These are phyloP conservation scores for Lentinula aciculospora DNA, from an alignment of 768 basidiomycete genomes.

Conservation along the genomic window DNA sequence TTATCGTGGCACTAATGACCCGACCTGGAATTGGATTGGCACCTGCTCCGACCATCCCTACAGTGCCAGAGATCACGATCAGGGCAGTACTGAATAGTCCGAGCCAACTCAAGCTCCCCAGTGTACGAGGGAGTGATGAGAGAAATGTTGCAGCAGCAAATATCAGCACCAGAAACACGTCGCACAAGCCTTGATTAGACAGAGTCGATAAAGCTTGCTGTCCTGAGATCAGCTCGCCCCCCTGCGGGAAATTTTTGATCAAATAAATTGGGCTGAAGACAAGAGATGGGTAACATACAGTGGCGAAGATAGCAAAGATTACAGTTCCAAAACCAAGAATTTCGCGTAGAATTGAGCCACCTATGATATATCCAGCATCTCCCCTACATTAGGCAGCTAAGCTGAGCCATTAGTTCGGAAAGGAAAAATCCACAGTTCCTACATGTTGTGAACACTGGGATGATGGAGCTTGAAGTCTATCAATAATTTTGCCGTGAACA, in stretches of 20 bases:
- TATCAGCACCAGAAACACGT: slow-evolving; percentile 38
- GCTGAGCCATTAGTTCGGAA: too few species aligned
- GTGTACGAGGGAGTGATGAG: slow-evolving; percentile 40
- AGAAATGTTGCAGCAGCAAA: slow-evolving; percentile 37
- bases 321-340: slow-evolving; percentile 39
- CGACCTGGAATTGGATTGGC: slow-evolving; percentile 37
- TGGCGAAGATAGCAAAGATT: slow-evolving; percentile 44
- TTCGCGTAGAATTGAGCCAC: slow-evolving; percentile 42
- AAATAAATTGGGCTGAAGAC: slow-evolving; percentile 8
- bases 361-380: slow-evolving; percentile 45
- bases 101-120: slow-evolving; percentile 41
- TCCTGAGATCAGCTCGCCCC: slow-evolving; percentile 43
- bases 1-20: slow-evolving; percentile 27
- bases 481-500: slow-evolving; percentile 47
- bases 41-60: slow-evolving; percentile 48
- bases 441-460: slow-evolving; percentile 50
- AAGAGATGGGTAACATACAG: slow-evolving; percentile 18
- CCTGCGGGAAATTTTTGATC: slow-evolving; percentile 22
- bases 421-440: slow-evolving; percentile 7
- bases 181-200: slow-evolving; percentile 43
- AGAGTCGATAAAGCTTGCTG: slow-evolving; percentile 46
- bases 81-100: slow-evolving; percentile 35
- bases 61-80: slow-evolving; percentile 39
- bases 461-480: slow-evolving; percentile 55
- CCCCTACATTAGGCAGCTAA: too few species aligned